Base-by-base conservation (phyloP, 1,139 yeast genomes). In the Taphrina sp. region DNA sequence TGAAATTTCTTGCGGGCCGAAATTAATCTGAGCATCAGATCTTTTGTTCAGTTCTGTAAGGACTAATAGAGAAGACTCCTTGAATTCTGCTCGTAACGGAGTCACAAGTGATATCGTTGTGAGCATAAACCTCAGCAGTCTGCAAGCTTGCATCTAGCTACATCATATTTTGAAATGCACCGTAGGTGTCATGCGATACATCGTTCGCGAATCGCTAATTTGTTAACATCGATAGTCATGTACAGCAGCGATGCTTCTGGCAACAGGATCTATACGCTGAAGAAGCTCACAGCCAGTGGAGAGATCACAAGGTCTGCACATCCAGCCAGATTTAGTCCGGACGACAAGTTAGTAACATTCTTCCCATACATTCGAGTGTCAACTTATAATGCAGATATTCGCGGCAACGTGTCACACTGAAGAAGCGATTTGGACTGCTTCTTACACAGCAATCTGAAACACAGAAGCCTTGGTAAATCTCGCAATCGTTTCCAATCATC, bases 241-340 rank as follows among this genome's bases (percentile, higher is more conserved):
- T 94, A 86, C 89, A 88, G 96, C 61, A 74, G 85, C 69, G 95
- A 90, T 68, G 80, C 81, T 63, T 95, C 89, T 65, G 98, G 98
- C 67, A 89, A 90, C 79, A 86, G 99, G 74, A 74, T 86, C 67
- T 94, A 94, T 79, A 94, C 99, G 56, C 79, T 94, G 65, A 77
- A 86, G 74, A 94, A 94, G 76, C 63, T 70, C 65, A 83, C 95
- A 54, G 89, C 78, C 61, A 74, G 76, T 8, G 97, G 97, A 62
- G 95, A 89, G 72, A 89, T 92, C 77, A 94, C 99, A 71, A 88
- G 89, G 76, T 86, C 96, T 63, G 98, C 98, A 31, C 99, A 94
- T 73, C 99, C 99, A 61, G 98, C 99, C 58, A 83, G 99, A 74
- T 92, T 92, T 73, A 92, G 98, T 47, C 99, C 99, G 65, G 99